These are phyloP conservation scores for Coleophoma cylindrospora DNA, from an alignment of 2,329 filamentous ascomycete genomes.

Conservation along the genomic window DNA sequence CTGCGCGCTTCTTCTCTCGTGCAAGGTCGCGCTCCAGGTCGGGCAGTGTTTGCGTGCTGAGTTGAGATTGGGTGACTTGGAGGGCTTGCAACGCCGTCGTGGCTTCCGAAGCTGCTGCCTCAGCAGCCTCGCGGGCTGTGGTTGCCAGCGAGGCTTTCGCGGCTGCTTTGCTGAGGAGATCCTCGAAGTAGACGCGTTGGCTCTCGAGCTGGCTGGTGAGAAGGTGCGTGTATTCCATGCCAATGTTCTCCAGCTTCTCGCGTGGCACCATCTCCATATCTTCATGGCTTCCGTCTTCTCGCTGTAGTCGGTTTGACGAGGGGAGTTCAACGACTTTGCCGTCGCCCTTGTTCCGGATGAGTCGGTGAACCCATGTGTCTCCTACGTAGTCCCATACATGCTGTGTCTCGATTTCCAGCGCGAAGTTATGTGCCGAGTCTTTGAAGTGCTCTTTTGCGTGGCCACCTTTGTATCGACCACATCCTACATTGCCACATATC, in stretches of 20 bases:
- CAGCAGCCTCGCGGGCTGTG: slow-evolving; percentile 59
- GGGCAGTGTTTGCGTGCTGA: slow-evolving; percentile 51
- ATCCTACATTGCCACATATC: slow-evolving; percentile 88
- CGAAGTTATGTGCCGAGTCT: slow-evolving; percentile 82
- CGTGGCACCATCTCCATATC: slow-evolving; percentile 67
- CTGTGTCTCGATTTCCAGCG: slow-evolving; percentile 88
- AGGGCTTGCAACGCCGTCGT: slow-evolving; percentile 46
- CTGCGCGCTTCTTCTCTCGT: slow-evolving; percentile 62
- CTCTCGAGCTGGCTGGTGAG: slow-evolving; percentile 90
- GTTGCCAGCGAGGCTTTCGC: slow-evolving; percentile 80
- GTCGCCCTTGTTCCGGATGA: slow-evolving; percentile 91
- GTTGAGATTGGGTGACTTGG: slow-evolving; percentile 44
- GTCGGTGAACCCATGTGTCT: slow-evolving; percentile 91
- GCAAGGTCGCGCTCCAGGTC: slow-evolving; percentile 68
- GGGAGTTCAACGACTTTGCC: slow-evolving; percentile 91
- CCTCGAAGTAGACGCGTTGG: slow-evolving; percentile 91
- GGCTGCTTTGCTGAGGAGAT: slow-evolving; percentile 80
- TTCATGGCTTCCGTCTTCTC: slow-evolving; percentile 2
- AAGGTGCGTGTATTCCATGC: slow-evolving; percentile 90
- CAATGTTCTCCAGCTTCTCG: slow-evolving; percentile 69
- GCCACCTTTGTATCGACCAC: slow-evolving; percentile 88
- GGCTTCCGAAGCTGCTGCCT: slow-evolving; percentile 41
- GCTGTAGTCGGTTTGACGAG: slow-evolving; percentile 12
- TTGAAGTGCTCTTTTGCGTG: slow-evolving; percentile 95
- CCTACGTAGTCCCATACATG: slow-evolving; percentile 98